Evolutionary conservation across 1,284 basidiomycete species (phyloP), one percentile per base, ranked within the genome.

Genomic region (Boletus semigastroideus): DNA sequence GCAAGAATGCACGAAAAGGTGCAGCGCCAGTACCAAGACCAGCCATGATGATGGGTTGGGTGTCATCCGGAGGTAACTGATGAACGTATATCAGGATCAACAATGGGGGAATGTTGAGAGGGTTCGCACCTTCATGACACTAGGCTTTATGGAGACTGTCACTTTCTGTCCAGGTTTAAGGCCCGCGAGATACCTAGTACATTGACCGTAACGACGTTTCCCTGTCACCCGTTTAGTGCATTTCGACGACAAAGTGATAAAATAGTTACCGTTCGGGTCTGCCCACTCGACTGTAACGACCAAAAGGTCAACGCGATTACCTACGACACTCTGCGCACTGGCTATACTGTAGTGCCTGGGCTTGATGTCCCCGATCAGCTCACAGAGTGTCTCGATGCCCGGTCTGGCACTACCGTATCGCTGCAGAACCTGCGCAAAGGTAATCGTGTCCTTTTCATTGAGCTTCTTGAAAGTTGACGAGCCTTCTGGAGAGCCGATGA

Each of bases 321-420:
- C 97, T 13, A 99, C 94, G 43, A 92, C 94, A 61, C 87, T 88
- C 72, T 99, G 94, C 31, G 93, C 85, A 59, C 91, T 94, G 25
- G 96, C 96, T 64, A 99, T 99, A 72, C 93, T 96, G 74, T 99
- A 99, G 74, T 99, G 97, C 60, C 97, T 82, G 7, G 96, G 95
- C 74, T 98, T 94, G 78, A 95, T 96, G 69, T 98, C 93, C 8
- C 90, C 90, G 47, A 97, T 76, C 60, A 98, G 72, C 69, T 90
- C 88, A 66, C 93, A 92, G n/a, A 97, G 79, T 53, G 80, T 82
- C 72, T 92, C 89, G 44, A 95, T 84, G 28, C 82, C 79, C 12
- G 92, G 91, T 59, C 79, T 79, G 19, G 96, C 94, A 55, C 86
- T 91, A 38, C 79, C 78, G 74, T 94, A 98, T 69, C 80, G 82